These are phyloP conservation scores for Fistulinella prunicolor DNA, from an alignment of 768 basidiomycete species.

Conservation along the genomic window DNA sequence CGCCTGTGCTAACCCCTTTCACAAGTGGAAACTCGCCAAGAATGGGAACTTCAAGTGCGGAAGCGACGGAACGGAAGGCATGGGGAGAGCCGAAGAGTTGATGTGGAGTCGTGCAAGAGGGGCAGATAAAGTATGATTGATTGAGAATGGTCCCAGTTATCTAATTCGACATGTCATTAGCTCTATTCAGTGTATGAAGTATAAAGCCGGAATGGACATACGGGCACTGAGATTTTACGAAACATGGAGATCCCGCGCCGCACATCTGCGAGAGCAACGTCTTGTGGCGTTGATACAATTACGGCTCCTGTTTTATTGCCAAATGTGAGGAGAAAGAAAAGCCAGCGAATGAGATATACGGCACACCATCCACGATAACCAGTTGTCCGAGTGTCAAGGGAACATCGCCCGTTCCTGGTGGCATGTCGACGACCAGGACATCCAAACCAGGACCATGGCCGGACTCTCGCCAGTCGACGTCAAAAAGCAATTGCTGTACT, in stretches of 20 bases:
- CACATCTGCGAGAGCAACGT: slow-evolving; percentile 88
- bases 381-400: slow-evolving; percentile 89
- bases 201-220: slow-evolving; percentile 35
- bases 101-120: slow-evolving; percentile 62
- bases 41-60: slow-evolving; percentile 54
- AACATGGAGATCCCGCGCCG: slow-evolving; percentile 93
- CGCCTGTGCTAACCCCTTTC: slow-evolving; percentile 64
- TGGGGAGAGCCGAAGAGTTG: slow-evolving; percentile 70
- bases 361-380: slow-evolving; percentile 75
- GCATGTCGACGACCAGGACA: slow-evolving; percentile 90
- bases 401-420: slow-evolving; percentile 96
- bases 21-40: slow-evolving; percentile 84
- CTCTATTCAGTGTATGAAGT: slow-evolving; percentile 1
- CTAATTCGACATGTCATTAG: slow-evolving; percentile 40
- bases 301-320: slow-evolving; percentile 64
- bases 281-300: slow-evolving; percentile 94
- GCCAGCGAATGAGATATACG: not conserved
- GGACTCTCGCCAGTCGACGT: slow-evolving; percentile 79
- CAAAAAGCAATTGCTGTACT: slow-evolving; percentile 92
- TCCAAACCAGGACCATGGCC: slow-evolving; percentile 55
- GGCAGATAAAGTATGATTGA: slow-evolving; percentile 80
- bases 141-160: slow-evolving; percentile 87
- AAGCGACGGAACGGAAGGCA: slow-evolving; percentile 57
- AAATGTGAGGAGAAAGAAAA: not conserved
- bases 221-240: slow-evolving; percentile 82